A percentile compares a stretch with the other conserved stretches of the same genome.
Conservation (phyloP, 352 stramenopile genomes). For the Phytopythium chamaehyphon region DNA sequence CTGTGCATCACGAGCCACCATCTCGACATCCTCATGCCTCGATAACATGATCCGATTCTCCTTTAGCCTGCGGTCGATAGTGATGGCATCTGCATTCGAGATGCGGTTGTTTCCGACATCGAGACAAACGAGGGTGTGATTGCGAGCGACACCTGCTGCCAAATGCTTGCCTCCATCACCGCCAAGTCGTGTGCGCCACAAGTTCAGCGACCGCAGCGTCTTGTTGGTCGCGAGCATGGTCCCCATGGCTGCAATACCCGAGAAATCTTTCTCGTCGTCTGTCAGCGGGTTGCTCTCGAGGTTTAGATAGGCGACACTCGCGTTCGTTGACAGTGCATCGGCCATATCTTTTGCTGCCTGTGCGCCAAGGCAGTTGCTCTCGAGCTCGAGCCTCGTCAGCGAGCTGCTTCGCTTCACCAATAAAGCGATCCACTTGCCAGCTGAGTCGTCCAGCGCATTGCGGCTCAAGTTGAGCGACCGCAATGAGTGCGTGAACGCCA, state of each 20-base stretch:
- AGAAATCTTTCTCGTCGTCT: conserved; percentile 75
- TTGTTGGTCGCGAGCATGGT: conserved; percentile 56
- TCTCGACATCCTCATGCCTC: conserved; percentile 31
- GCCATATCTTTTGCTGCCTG: conserved; percentile 43
- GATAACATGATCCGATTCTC: conserved; percentile 53
- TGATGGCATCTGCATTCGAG: conserved; percentile 35
- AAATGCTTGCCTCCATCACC: conserved; percentile 64
- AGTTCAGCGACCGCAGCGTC: conserved; percentile 61
- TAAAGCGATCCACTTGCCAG: conserved; percentile 49
- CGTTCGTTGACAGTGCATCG: conserved; percentile 50
- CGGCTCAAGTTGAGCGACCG: conserved; percentile 57
- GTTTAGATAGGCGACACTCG: conserved; percentile 50
- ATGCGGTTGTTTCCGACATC: conserved; percentile 83
- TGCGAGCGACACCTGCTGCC: conserved; percentile 47
- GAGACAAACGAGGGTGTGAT: conserved; percentile 59
- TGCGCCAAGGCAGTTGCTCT: conserved; percentile 60
- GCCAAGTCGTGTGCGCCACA: conserved; percentile 72
- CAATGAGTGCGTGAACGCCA: conserved; percentile 67
- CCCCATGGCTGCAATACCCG: conserved; percentile 44
- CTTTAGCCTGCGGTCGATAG: conserved; percentile 41
- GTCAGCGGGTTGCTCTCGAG: conserved; percentile 80
- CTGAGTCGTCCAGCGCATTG: conserved; percentile 64
- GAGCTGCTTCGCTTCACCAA: conserved; percentile 63
- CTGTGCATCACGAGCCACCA: conserved; percentile 43
- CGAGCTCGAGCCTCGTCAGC: conserved; percentile 58